These are phyloP conservation scores for Purpureocillium takamizusanense DNA, from an alignment of 2,329 filamentous ascomycete genomes.

Conservation along the genomic window DNA sequence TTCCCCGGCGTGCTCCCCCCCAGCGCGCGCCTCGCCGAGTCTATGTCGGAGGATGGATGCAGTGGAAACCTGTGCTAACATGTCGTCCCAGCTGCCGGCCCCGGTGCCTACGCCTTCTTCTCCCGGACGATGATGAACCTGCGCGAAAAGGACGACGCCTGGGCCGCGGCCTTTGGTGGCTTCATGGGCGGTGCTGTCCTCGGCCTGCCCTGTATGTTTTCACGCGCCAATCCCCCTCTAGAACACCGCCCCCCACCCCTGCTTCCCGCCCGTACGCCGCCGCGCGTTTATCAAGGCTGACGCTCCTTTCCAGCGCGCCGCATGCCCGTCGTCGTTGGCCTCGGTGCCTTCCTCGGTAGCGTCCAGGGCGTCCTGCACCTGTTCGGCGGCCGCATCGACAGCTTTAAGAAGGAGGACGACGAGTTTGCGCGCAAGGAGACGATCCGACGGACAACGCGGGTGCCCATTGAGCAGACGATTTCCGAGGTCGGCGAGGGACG, in stretches of 20 bases:
- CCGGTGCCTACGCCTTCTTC: slow-evolving; percentile 70
- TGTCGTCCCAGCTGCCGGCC: slow-evolving; percentile 38
- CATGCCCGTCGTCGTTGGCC: slow-evolving; percentile 62
- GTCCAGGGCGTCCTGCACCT: slow-evolving; percentile 58
- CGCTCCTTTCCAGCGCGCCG: slow-evolving; percentile 37
- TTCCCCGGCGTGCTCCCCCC: too few relatives aligned
- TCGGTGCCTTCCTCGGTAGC: slow-evolving; percentile 47
- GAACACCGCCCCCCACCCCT: too few relatives aligned
- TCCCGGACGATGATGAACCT: slow-evolving; percentile 73
- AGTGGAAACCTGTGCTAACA: too few relatives aligned
- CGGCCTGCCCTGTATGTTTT: slow-evolving; percentile 61
- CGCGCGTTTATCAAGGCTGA: too few relatives aligned
- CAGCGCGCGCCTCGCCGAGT: too few relatives aligned
- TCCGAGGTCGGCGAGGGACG: slow-evolving; percentile 77
- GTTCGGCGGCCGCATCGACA: slow-evolving; percentile 51
- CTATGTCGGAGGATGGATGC: too few relatives aligned
- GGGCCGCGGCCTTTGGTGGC: slow-evolving; percentile 66
- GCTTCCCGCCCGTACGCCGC: background rate
- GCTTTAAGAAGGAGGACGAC: slow-evolving; percentile 46
- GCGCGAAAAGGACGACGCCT: slow-evolving; percentile 71
- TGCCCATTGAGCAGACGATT: slow-evolving; percentile 71
- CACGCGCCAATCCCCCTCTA: too few relatives aligned
- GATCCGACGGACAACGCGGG: slow-evolving; percentile 63
- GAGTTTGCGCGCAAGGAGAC: slow-evolving; percentile 71
- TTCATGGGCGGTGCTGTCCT: slow-evolving; percentile 66